Conservation (phyloP, 148 eudicot genomes). For the Rheum nobile region DNA sequence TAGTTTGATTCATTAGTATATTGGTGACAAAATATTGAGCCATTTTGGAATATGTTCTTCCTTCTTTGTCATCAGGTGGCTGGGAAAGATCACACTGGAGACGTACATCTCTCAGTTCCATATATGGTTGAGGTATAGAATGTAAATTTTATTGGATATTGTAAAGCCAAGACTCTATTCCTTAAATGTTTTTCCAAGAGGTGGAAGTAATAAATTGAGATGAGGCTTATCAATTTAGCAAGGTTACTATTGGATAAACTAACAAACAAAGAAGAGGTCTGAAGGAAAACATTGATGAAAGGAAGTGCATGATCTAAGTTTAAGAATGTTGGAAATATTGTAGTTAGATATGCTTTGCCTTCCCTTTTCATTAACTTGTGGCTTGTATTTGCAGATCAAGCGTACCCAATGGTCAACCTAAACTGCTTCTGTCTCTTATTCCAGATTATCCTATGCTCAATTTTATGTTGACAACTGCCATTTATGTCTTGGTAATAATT, state of each 20-base stretch:
- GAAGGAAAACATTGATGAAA: background rate
- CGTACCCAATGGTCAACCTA: slow-evolving; percentile 95
- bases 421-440: slow-evolving; percentile 80
- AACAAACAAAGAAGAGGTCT: background rate
- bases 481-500: slow-evolving; percentile 61
- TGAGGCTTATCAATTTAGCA: background rate
- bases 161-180: background rate
- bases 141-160: background rate
- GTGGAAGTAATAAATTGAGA: background rate
- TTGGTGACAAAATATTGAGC: background rate
- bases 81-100: slow-evolving; percentile 92
- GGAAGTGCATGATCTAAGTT: background rate
- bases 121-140: slow-evolving; percentile 82
- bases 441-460: slow-evolving; percentile 90
- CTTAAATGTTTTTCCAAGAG: background rate
- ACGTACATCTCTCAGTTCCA: slow-evolving; percentile 98
- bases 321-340: background rate
- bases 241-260: background rate
- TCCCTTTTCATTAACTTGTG: background rate
- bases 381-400: slow-evolving; percentile 47
- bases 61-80: slow-evolving; percentile 58
- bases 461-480: slow-evolving; percentile 89
- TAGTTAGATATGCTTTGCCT: background rate
- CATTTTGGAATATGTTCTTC: slow-evolving; percentile 7
- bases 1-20: background rate